phyloP scores from a whole-genome alignment of 495 filamentous ascomycete genomes.

The Rusavskia elegans region DNA sequence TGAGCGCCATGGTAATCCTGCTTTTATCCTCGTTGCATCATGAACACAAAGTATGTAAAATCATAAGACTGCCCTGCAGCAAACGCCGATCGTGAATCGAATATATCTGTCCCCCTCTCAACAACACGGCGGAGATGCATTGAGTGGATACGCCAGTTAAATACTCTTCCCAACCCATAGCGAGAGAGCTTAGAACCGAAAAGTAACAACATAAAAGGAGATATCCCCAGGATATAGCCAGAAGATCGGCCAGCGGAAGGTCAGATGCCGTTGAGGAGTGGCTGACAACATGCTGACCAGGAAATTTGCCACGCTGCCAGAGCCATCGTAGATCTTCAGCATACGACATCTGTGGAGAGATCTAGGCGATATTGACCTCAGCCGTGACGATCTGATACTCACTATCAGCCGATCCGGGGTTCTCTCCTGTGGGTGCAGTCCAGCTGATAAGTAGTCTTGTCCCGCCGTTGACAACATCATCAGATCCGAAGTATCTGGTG shows the following conservation, averaged over 20 bases:
- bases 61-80: constrained; percentile 1
- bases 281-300: not conserved
- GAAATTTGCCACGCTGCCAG: not conserved
- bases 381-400: constrained; percentile 20
- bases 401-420: constrained; percentile 10
- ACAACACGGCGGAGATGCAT: not conserved
- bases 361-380: constrained; percentile 12
- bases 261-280: not conserved
- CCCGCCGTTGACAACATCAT: constrained; percentile 20
- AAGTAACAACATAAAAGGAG: constrained; percentile 3
- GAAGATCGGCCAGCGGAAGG: constrained; percentile 1
- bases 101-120: not conserved
- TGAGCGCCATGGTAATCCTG: no score
- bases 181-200: not conserved
- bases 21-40: not conserved
- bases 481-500: constrained; percentile 16
- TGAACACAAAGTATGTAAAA: not conserved
- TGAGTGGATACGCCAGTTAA: not conserved
- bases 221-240: constrained; percentile 10
- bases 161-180: not conserved
- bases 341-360: not conserved
- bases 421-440: constrained; percentile 18
- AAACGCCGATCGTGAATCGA: not conserved
- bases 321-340: not conserved
- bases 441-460: constrained; percentile 18